phyloP scores from a whole-genome alignment of 768 basidiomycete genomes.

The Hortiboletus flavorubellus region DNA sequence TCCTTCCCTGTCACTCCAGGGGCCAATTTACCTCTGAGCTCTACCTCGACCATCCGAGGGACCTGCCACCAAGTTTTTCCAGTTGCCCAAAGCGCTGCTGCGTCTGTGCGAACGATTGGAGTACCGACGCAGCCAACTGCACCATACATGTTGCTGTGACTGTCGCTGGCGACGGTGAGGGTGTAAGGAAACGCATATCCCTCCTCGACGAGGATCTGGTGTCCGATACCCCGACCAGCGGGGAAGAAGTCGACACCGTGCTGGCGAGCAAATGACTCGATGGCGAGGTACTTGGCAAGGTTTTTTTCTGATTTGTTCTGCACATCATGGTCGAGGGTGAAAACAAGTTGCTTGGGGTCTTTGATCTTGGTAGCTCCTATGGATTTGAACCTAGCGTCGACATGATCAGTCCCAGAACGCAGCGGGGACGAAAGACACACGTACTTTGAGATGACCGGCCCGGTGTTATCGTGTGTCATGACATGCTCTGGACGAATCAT shows the following conservation, averaged over 20 bases:
- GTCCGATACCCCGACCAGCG: constrained; percentile 95
- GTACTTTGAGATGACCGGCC: constrained; percentile 95
- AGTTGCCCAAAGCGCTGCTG: constrained; percentile 95
- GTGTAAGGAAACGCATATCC: constrained; percentile 97
- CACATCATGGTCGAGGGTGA: constrained; percentile 75
- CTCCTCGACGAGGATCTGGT: constrained; percentile 96
- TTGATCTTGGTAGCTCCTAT: constrained; percentile 76
- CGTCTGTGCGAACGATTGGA: constrained; percentile 93
- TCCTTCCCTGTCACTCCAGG: constrained; percentile 97
- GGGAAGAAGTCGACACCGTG: constrained; percentile 94
- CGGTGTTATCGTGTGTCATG: constrained; percentile 78
- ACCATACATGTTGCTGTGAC: constrained; percentile 99
- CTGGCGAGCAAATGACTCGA: constrained; percentile 84
- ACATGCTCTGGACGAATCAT: constrained; percentile 57
- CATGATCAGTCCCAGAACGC: not conserved
- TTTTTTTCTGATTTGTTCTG: constrained; percentile 53
- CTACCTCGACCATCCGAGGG: constrained; percentile 93
- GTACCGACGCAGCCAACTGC: constrained; percentile 97
- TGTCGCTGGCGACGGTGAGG: constrained; percentile 93
- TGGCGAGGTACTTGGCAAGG: constrained; percentile 50
- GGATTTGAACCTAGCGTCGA: constrained; percentile 58
- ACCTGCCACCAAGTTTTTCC: constrained; percentile 99
- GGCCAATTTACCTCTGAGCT: constrained; percentile 75
- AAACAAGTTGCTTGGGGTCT: constrained; percentile 64
- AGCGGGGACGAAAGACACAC: constrained; percentile 22